Evolutionary conservation across 441 rosid species (phyloP).

Genomic region (Euphorbia corollata): DNA sequence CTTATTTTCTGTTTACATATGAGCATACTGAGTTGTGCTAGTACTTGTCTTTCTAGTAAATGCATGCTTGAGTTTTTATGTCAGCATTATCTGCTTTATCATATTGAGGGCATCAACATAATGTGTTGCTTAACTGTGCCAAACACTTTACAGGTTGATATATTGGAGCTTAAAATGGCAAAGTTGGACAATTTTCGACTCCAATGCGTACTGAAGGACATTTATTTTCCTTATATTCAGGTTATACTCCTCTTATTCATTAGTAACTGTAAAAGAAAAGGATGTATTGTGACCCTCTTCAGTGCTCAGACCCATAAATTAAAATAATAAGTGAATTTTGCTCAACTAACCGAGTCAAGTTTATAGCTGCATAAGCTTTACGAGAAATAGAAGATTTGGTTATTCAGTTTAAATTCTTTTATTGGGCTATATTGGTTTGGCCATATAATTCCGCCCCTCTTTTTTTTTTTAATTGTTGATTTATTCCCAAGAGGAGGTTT

Average conservation of each 20-base stretch:
- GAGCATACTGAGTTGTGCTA: neutral
- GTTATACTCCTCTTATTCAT: conserved; percentile 19
- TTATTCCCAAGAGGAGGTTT: neutral
- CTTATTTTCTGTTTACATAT: neutral
- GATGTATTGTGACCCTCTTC: neutral
- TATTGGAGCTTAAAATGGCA: conserved; percentile 33
- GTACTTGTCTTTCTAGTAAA: neutral
- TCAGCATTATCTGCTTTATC: neutral
- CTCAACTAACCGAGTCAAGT: neutral
- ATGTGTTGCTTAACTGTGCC: conserved; percentile 3
- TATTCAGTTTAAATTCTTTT: no score
- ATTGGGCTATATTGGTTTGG: neutral
- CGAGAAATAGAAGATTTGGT: neutral
- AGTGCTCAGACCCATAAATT: neutral
- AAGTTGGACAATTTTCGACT: conserved; percentile 34
- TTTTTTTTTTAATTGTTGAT: neutral
- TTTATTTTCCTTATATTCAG: conserved; percentile 80
- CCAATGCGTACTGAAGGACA: conserved; percentile 69
- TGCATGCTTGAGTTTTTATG: neutral
- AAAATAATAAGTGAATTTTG: neutral
- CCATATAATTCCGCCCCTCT: neutral
- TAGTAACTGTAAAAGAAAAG: neutral
- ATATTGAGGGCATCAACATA: neutral
- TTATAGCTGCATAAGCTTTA: neutral
- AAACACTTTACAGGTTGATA: conserved; percentile 47